Conservation (phyloP, 1,284 basidiomycete species). For the Xerocomus nothofagi region DNA sequence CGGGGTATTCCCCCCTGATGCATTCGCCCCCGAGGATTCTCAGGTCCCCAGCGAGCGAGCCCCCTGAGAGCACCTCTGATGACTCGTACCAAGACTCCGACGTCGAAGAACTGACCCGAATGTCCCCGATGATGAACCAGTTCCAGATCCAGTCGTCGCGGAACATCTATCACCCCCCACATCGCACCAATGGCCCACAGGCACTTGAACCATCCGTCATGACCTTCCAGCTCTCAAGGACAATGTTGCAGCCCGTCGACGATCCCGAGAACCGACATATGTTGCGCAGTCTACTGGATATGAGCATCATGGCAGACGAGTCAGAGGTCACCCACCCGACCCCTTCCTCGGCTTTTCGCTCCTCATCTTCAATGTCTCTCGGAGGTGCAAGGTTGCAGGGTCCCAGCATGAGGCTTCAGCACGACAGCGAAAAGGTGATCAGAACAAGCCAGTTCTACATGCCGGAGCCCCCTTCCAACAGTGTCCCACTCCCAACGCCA, state of each 20-base stretch:
- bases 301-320: constrained; percentile 18
- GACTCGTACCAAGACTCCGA: constrained; percentile 36
- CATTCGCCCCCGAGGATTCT: constrained; percentile 11
- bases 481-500: constrained; percentile 6
- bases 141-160: constrained; percentile 30
- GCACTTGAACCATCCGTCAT: constrained; percentile 29
- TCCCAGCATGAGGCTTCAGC: constrained; percentile 31
- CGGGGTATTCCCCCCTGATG: constrained; percentile 17
- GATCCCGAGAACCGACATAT: constrained; percentile 31
- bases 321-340: constrained; percentile 11
- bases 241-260: constrained; percentile 26
- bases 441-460: constrained; percentile 17
- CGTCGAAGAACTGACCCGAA: constrained; percentile 27
- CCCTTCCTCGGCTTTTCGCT: constrained; percentile 3
- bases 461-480: constrained; percentile 7
- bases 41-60: constrained; percentile 34
- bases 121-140: constrained; percentile 37
- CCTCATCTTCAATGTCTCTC: constrained; percentile 5
- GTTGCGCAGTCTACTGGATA: constrained; percentile 18
- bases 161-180: constrained; percentile 6
- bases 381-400: constrained; percentile 22
- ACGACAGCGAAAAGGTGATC: constrained; percentile 9
- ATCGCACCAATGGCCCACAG: constrained; percentile 11
- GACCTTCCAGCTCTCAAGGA: constrained; percentile 34
- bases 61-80: constrained; percentile 35